phyloP scores from a whole-genome alignment of 2,329 filamentous ascomycete genomes.

The Cladosporium sp. region DNA sequence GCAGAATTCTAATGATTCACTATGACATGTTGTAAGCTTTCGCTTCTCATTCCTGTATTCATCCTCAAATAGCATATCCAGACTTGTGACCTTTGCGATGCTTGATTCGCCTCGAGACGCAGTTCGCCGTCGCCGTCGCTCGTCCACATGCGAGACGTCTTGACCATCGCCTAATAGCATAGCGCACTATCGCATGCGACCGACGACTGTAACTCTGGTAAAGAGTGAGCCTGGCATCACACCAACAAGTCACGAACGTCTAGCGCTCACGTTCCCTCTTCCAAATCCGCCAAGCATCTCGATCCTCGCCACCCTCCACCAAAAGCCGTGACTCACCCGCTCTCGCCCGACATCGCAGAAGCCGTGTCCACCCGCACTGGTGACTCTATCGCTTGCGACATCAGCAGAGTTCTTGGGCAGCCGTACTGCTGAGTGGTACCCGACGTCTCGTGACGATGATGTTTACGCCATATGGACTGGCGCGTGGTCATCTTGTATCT shows the following conservation, averaged over 20 bases:
- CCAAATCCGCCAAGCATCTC: background rate
- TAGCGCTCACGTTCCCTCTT: background rate
- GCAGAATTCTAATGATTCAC: too few relatives aligned
- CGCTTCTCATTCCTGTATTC: too few relatives aligned
- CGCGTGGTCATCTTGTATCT: background rate
- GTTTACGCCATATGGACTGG: background rate
- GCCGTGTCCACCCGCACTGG: constrained; percentile 10
- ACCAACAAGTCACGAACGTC: background rate
- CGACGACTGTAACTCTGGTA: background rate
- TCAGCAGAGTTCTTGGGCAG: background rate
- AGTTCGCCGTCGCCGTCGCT: background rate
- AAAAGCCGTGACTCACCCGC: background rate
- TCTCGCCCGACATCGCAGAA: constrained; percentile 11
- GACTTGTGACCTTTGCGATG: too few relatives aligned
- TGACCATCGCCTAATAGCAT: background rate
- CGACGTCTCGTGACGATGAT: constrained; percentile 4
- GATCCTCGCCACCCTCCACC: background rate
- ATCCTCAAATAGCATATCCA: too few relatives aligned
- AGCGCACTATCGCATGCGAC: constrained; percentile 2
- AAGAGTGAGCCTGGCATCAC: too few relatives aligned
- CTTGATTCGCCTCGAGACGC: too few relatives aligned
- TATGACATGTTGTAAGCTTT: too few relatives aligned
- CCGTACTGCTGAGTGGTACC: background rate
- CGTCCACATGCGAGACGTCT: too few relatives aligned
- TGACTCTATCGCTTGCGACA: constrained; percentile 5